Evolutionary conservation across 2,329 filamentous ascomycete species (phyloP), one percentile per base, ranked within the genome.

Genomic region (Cladosporium sp.): DNA sequence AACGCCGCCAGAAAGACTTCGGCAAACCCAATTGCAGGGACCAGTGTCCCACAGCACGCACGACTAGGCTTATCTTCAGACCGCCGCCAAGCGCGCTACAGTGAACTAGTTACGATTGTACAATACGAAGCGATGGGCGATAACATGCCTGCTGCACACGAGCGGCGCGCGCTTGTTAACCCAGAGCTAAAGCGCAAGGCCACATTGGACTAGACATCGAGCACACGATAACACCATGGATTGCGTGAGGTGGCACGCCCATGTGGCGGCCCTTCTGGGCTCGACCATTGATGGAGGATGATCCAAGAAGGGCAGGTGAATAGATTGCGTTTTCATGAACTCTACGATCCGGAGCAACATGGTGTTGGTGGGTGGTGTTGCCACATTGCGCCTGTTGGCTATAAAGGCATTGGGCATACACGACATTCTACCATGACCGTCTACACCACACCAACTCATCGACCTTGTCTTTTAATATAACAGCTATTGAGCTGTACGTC

Each of bases 231-330:
- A 55, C 52, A 34, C 3, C 18, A 55, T 7, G 28, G 10, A 55
- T 55, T 55, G 52, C 30, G 28, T 55, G 52, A 30, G 28, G 32
- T 32, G 8, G n/a, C 28, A 55, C 52, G 52, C 52, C 30, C 52
- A 34, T 34, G 41, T 7, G 41, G 41, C 32, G 52, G 32, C 26
- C 5, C 52, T 55, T 55, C 52, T 55, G 52, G 52, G 28, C 52
- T 18, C 18, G 28, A 30, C n/a, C n/a, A 6, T 55, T 28, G 11
- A 55, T 55, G 52, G 52, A 32, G 51, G 15, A 4, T 21, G 28
- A 32, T 30, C 52, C 52, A 21, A 30, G 52, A 21, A 55, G 41
- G 52, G 52, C 52, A 55, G 52, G 52, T 55, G 52, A n/a, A 55
- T 21, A 30, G 28, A 32, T n/a, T 55, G 28, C 51, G 30, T 3